Evolutionary conservation across 2,329 filamentous ascomycete genomes (phyloP), one percentile per base, ranked within the genome.

Genomic region (Beauveria brongniartii): DNA sequence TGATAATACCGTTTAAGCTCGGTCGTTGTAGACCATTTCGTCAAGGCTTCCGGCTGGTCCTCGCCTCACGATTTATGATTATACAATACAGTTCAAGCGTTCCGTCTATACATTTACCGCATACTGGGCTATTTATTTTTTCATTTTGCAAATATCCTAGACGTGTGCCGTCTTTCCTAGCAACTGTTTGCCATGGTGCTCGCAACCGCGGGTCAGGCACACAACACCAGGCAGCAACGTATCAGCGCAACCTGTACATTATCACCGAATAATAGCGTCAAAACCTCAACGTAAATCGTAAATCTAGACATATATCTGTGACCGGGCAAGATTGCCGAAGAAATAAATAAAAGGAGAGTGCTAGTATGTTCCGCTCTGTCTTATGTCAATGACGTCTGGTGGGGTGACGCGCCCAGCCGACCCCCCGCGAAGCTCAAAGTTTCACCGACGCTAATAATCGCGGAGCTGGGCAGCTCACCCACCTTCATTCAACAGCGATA

Each of bases 1-100:
- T 72, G 94, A 99, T 72, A 90, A 92, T 69, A 87, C 83, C 53
- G 88, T 92, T 65, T 90, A 69, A 55, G 8, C 18, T n/a, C 3
- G 5, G 20, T 43, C 30, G 16, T 26, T 10, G 16, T 8, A 28
- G 22, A n/a, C 34, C 18, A 40, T 24, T 14, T 7, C 37, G 9
- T 30, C 37, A 2, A 41, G 14, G 6, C 14, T 28, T 24, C 34
- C 46, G 22, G 12, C 9, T 20, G 8, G n/a, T 22, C n/a, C 30
- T 16, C 9, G 20, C 22, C 26, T 48, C 3, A 57, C 44, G 55
- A 57, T 57, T 57, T 16, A 57, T 48, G 55, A 57, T 40, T 41
- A 30, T 16, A 16, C 20, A 48, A 28, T 14, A 14, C 28, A 41
- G 14, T 14, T 24, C 3, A 20, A 57, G 55, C 43, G 28, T 48